Base-by-base conservation (phyloP, 148 eudicot genomes). In the Oxyria digyna region DNA sequence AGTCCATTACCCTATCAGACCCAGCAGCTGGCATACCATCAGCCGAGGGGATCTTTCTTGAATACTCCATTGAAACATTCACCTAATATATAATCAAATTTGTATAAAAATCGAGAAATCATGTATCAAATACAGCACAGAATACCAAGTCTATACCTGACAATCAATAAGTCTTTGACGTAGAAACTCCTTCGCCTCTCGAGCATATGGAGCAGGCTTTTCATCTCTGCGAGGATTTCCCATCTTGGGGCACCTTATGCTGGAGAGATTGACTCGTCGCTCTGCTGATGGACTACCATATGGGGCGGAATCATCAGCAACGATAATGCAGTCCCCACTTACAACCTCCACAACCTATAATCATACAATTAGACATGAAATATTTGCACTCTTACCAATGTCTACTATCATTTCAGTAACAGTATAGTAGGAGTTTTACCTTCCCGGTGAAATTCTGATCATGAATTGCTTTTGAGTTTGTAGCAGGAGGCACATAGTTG, bases 381-480 rank as follows among this genome's bases (percentile, higher is more conserved):
- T 14, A 52, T 21, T 23, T 52, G 18, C 15, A 32, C 18, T 10
- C 4, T 14, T 43, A 62, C 12, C 14, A 33, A 13, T 35, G 45
- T 18, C 23, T 18, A 41, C 20, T 32, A 29, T 70, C 33, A 71
- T 62, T 65, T 17, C 18, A 45, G 18, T 10, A 76, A 24, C 6
- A 27, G n/a, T 33, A 27, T 12, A 20, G 11, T 0, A 32, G 62
- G 72, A 78, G 71, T 41, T 43, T 55, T 59, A 95, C 99, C 88
- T 88, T 95, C 74, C 99, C 99, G 11, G 87, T 85, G 68, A 95
- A 95, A 75, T 95, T 91, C 74, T 87, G 91, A 84, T 95, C 88
- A 74, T 84, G 88, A 66, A 95, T 95, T 71, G 97, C 94, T 81
- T 83, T 87, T 59, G 97, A 91, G 76, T 87, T 83, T 62, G 99